These are phyloP conservation scores for Cantharellus anzutake DNA, from an alignment of 768 basidiomycete species.

Conservation along the genomic window DNA sequence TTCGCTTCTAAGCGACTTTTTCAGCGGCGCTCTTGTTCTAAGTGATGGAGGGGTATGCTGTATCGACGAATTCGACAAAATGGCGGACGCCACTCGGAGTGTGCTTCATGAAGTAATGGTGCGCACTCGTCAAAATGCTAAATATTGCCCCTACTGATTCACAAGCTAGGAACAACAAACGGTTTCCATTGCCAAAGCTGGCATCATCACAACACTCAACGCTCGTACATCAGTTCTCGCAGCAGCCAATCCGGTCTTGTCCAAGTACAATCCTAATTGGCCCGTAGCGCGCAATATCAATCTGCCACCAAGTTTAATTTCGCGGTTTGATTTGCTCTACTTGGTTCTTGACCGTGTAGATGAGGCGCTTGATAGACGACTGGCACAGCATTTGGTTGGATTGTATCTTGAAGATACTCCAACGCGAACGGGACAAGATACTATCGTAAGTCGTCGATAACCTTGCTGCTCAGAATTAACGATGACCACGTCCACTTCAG, in stretches of 20 bases:
- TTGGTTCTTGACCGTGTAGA: slow-evolving; percentile 91
- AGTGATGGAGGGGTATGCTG: slow-evolving; percentile 96
- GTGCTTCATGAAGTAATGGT: slow-evolving; percentile 41
- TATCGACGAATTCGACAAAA: slow-evolving; percentile 80
- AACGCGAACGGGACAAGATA: slow-evolving; percentile 40
- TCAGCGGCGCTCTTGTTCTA: slow-evolving; percentile 79
- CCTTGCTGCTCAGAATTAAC: neutral
- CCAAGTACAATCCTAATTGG: slow-evolving; percentile 79
- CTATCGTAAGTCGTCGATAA: slow-evolving; percentile 37
- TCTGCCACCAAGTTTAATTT: slow-evolving; percentile 91
- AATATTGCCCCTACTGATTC: neutral
- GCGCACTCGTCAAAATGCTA: slow-evolving; percentile 8
- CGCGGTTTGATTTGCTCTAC: slow-evolving; percentile 91
- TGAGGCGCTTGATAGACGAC: slow-evolving; percentile 61
- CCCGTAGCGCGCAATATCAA: slow-evolving; percentile 95
- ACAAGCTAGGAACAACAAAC: slow-evolving; percentile 36
- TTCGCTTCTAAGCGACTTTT: slow-evolving; percentile 2
- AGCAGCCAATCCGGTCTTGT: slow-evolving; percentile 92
- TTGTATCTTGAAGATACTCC: slow-evolving; percentile 88
- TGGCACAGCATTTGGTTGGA: slow-evolving; percentile 85
- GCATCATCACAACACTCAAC: slow-evolving; percentile 33
- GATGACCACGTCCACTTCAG: slow-evolving; percentile 15
- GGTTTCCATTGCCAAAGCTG: slow-evolving; percentile 33
- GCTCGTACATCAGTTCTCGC: slow-evolving; percentile 46
- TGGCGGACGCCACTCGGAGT: slow-evolving; percentile 27